These are phyloP conservation scores for Aspergillus awamori DNA, from an alignment of 2,329 filamentous ascomycete genomes.

Conservation along the genomic window DNA sequence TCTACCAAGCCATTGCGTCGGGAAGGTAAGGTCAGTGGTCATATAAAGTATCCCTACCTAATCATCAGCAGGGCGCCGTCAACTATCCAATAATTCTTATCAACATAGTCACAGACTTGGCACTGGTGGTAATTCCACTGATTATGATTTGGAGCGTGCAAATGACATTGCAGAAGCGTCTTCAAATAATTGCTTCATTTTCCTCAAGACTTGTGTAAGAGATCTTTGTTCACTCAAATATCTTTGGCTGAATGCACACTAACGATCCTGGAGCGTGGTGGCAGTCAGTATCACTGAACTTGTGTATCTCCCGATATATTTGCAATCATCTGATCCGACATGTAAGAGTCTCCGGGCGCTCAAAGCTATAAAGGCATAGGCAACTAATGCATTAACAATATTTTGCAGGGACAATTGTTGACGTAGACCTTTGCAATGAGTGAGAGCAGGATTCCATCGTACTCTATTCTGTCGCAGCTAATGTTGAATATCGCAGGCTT, in stretches of 20 bases:
- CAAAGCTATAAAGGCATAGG: neutral
- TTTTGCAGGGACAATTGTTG: slow-evolving; percentile 15
- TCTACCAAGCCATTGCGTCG: neutral
- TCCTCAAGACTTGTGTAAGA: slow-evolving; percentile 6
- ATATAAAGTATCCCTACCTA: neutral
- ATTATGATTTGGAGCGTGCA: slow-evolving; percentile 20
- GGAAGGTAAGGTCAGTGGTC: neutral
- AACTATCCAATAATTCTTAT: slow-evolving; percentile 15
- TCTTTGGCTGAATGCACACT: neutral
- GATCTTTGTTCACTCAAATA: no score
- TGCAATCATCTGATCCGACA: slow-evolving; percentile 17
- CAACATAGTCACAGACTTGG: slow-evolving; percentile 13
- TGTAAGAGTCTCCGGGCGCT: slow-evolving; percentile 9
- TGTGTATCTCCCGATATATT: slow-evolving; percentile 10
- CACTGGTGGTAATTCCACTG: slow-evolving; percentile 10
- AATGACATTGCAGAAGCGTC: slow-evolving; percentile 10
- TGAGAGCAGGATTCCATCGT: neutral
- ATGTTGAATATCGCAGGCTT: slow-evolving; percentile 4
- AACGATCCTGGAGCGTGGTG: slow-evolving; percentile 1
- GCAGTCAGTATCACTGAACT: neutral
- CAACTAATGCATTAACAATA: neutral
- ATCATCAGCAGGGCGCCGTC: slow-evolving; percentile 16
- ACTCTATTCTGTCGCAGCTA: neutral
- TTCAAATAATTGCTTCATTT: slow-evolving; percentile 8
- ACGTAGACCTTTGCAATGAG: slow-evolving; percentile 19